These are phyloP conservation scores for Gryganskiella cystojenkinii DNA, from an alignment of 192 early-diverging fungal species.

Conservation along the genomic window DNA sequence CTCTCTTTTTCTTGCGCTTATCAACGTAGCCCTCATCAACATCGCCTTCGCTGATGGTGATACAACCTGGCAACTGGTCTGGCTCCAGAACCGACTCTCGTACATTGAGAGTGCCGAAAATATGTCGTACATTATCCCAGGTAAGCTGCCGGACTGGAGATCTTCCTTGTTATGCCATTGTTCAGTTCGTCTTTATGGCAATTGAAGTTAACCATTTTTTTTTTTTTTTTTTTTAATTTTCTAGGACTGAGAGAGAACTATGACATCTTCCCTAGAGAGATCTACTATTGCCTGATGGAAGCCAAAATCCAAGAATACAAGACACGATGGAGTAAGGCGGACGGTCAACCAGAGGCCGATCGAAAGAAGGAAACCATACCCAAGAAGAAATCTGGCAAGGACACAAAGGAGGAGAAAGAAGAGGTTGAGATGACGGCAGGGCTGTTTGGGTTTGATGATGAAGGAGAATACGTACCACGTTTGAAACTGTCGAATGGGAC, in stretches of 20 bases:
- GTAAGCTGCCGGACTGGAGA: background rate
- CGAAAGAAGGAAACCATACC: too few species aligned
- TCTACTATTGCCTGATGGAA: constrained; percentile 3
- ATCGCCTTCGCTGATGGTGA: constrained; percentile 7
- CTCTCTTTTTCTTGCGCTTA: too few species aligned
- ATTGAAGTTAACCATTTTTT: background rate
- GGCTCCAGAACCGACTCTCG: constrained; percentile 3
- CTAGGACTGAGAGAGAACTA: constrained; percentile 7
- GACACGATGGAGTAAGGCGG: background rate
- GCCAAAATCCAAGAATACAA: background rate
- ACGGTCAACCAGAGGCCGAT: too few species aligned
- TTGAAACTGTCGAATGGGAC: too few species aligned
- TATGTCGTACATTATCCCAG: constrained; percentile 11
- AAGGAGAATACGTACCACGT: too few species aligned
- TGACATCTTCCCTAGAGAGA: constrained; percentile 6
- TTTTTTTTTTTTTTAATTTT: background rate
- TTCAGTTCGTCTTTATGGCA: background rate
- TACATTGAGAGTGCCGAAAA: constrained; percentile 9
- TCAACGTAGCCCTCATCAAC: constrained; percentile 1
- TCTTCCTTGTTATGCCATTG: background rate
- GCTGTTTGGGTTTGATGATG: too few species aligned
- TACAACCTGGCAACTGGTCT: background rate
- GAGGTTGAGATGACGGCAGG: too few species aligned
- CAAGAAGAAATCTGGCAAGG: too few species aligned
- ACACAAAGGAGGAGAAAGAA: too few species aligned